Conservation (phyloP, 2,329 filamentous ascomycete genomes). For the Proliferodiscus dingleyae region DNA sequence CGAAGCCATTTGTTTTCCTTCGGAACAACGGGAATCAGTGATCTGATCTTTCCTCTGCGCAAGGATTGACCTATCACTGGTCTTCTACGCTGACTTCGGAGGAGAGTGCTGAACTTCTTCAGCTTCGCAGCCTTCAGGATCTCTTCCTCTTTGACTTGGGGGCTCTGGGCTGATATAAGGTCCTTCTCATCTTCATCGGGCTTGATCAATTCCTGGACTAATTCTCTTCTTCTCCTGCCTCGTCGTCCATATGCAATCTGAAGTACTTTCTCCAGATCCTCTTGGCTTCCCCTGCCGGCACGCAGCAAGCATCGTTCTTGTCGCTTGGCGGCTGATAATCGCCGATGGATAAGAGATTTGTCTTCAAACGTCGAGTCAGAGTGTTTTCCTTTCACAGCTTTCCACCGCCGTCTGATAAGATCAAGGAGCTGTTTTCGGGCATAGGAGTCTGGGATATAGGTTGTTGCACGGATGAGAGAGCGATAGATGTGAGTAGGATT, state of each 20-base stretch:
- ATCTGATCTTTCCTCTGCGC: constrained; percentile 11
- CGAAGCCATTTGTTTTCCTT: constrained; percentile 46
- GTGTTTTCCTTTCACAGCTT: constrained; percentile 11
- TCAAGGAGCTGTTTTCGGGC: constrained; percentile 41
- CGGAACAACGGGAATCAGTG: constrained; percentile 36
- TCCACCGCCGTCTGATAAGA: constrained; percentile 44
- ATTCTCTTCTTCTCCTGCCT: constrained; percentile 46
- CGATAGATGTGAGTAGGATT: constrained; percentile 45
- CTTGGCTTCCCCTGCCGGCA: constrained; percentile 47
- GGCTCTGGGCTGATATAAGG: too few species aligned
- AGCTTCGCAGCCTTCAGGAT: not conserved
- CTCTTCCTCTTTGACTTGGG: too few species aligned
- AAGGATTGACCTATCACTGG: constrained; percentile 3
- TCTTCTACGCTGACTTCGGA: constrained; percentile 22
- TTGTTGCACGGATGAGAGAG: constrained; percentile 54
- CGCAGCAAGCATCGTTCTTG: constrained; percentile 46
- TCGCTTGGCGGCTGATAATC: constrained; percentile 37
- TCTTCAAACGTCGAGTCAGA: not conserved
- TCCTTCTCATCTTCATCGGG: constrained; percentile 26
- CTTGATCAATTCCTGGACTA: constrained; percentile 39
- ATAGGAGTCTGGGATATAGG: constrained; percentile 50
- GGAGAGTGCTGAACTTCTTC: constrained; percentile 20
- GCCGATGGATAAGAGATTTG: not conserved
- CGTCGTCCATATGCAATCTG: constrained; percentile 47
- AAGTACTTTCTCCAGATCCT: constrained; percentile 45